Percentiles rank a stretch among this genome's conserved stretches.
These are phyloP conservation scores for Phlyctochytrium bullatum DNA, from an alignment of 192 early-diverging fungal species.

Conservation along the genomic window DNA sequence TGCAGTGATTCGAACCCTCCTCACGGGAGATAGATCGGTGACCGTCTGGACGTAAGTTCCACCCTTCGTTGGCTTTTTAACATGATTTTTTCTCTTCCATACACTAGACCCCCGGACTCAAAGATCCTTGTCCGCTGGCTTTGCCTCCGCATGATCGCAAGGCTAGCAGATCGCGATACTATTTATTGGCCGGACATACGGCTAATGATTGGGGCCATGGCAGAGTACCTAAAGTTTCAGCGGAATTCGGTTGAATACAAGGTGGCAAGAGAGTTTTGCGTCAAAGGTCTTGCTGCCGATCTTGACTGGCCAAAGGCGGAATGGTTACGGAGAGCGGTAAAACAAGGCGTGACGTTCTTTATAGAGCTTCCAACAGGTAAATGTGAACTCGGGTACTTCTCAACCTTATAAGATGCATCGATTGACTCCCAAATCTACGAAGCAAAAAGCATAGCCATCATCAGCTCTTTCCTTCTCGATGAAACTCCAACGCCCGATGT, in stretches of 20 bases:
- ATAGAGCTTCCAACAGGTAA: not conserved
- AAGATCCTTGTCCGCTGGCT: slow-evolving; percentile 11
- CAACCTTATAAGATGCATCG: no score
- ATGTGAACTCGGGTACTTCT: no score
- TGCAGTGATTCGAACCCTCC: not conserved
- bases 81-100: not conserved
- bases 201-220: not conserved
- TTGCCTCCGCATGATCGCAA: not conserved
- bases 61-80: not conserved
- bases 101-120: slow-evolving; percentile 12
- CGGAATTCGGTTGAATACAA: not conserved
- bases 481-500: no score
- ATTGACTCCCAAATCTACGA: no score
- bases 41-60: slow-evolving; percentile 31
- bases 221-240: not conserved
- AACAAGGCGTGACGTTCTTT: not conserved
- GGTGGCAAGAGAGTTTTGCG: not conserved
- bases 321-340: not conserved
- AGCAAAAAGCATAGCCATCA: no score
- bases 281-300: slow-evolving; percentile 9
- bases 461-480: no score
- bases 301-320: not conserved
- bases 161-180: not conserved
- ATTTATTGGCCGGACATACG: slow-evolving; percentile 10
- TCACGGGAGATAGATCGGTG: slow-evolving; percentile 12